Base-by-base conservation (phyloP, 306 rosid species). In the Citrullus colocynthis region DNA sequence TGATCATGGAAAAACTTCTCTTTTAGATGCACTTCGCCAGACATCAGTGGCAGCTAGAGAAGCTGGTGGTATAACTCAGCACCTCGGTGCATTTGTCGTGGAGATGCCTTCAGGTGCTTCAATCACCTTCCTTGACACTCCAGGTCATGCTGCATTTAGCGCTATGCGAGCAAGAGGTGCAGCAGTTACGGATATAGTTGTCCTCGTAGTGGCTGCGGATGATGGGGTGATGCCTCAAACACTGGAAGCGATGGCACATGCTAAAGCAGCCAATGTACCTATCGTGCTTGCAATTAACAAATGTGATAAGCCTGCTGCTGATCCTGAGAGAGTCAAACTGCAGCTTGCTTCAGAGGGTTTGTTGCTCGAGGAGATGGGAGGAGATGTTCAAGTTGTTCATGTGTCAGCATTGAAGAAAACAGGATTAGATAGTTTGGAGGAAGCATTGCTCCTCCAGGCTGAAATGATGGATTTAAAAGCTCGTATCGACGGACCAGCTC, bases 121-220 rank as follows among this genome's bases (percentile, higher is more conserved):
- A 39, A 90, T 92, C 84, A 92, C 99, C 76, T 92, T 95, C 85
- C 97, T 95, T 55, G 97, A 95, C 82, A 92, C 99, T 39, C 99
- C 97, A 63, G 98, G 98, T 44, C 98, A 92, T 86, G 98, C 98
- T 61, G 98, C 97, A 63, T 95, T 95, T 84, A 92, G 98, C 87
- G 97, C 97, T n/a, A 92, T 95, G 98, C 88, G 97, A 67, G 96
- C 93, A 78, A 89, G 98, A 86, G 98, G 97, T 36, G 98, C 97
- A 52, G 93, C 98, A 70, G 97, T 92, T 76, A 95, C 97, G 13
- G 96, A 95, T 85, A 83, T 90, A 84, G 97, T 92, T 84, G 97
- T 92, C 79, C 89, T 92, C 24, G 97, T 92, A 70, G 99, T 95
- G 67, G 99, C 97, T 85, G 93, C 97, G 48, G 97, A 95, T 85